A percentile compares a stretch with the other conserved stretches of the same genome.
Conservation (phyloP, 2,329 filamentous ascomycete genomes). For the Coniochaeta prunicola region DNA sequence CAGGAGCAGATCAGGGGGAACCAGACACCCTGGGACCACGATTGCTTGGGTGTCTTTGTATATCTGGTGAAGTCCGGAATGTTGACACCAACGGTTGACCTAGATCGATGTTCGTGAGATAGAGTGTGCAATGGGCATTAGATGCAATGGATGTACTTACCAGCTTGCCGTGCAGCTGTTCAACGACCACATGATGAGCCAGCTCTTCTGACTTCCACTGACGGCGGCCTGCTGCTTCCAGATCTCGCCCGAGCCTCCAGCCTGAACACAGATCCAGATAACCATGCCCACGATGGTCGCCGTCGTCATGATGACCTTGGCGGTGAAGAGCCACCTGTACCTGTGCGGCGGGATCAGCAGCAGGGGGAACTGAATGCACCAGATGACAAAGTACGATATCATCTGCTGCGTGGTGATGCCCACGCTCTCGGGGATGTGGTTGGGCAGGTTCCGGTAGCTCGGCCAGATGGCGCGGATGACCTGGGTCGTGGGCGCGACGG, state of each 20-base stretch:
- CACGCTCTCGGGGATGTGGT: slow-evolving; percentile 34
- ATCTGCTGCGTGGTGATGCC: slow-evolving; percentile 44
- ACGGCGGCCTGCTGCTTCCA: slow-evolving; percentile 9
- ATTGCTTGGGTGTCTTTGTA: slow-evolving; percentile 15
- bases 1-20: slow-evolving; percentile 29
- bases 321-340: slow-evolving; percentile 37
- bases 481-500: slow-evolving; percentile 9
- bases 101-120: background rate
- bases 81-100: slow-evolving; percentile 26
- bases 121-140: background rate
- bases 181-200: slow-evolving; percentile 11
- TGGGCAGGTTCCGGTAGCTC: slow-evolving; percentile 35
- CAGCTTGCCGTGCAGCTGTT: slow-evolving; percentile 8
- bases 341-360: slow-evolving; percentile 42
- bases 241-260: slow-evolving; percentile 15
- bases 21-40: slow-evolving; percentile 17
- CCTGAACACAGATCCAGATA: slow-evolving; percentile 16
- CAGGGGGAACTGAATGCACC: slow-evolving; percentile 39
- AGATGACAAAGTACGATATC: slow-evolving; percentile 43
- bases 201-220: slow-evolving; percentile 4
- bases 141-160: background rate
- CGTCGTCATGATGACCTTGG: slow-evolving; percentile 26
- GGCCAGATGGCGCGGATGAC: slow-evolving; percentile 32
- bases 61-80: slow-evolving; percentile 39
- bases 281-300: slow-evolving; percentile 22